phyloP scores from a whole-genome alignment of 2,329 filamentous ascomycete species.

The Ustulina deusta region DNA sequence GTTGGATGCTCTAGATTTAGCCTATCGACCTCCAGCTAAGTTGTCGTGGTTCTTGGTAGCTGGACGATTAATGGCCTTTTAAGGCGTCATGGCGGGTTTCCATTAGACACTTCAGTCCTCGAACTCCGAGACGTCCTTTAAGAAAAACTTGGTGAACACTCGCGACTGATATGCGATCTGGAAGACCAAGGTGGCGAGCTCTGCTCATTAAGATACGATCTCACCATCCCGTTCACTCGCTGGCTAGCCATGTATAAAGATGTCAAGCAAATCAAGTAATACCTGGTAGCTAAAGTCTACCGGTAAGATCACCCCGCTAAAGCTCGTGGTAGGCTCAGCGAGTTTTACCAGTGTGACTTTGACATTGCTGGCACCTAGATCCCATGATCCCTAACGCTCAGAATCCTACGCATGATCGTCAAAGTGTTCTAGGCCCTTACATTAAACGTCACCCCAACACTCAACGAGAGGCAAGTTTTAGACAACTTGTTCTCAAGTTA shows the following conservation, averaged over 20 bases:
- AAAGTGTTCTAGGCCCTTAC: conserved; percentile 79
- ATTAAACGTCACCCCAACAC: conserved; percentile 77
- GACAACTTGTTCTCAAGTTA: conserved; percentile 81
- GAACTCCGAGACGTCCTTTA: conserved; percentile 80
- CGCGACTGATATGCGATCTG: conserved; percentile 78
- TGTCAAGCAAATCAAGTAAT: conserved; percentile 77
- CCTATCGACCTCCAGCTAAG: neutral
- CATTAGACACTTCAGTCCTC: conserved; percentile 78
- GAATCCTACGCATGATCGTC: conserved; percentile 74
- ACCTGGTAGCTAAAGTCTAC: conserved; percentile 84
- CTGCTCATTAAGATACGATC: conserved; percentile 81
- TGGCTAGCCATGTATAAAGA: conserved; percentile 79
- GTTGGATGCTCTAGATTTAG: conserved; percentile 49
- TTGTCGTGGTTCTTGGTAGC: conserved; percentile 26
- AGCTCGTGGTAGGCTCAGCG: conserved; percentile 80
- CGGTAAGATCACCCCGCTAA: conserved; percentile 79
- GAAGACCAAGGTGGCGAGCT: conserved; percentile 85
- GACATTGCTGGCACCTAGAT: conserved; percentile 80
- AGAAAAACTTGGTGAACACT: conserved; percentile 59
- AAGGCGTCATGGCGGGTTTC: conserved; percentile 75
- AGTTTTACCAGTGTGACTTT: conserved; percentile 86
- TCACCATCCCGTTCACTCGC: conserved; percentile 79
- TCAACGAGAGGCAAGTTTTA: conserved; percentile 82
- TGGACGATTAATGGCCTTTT: conserved; percentile 55
- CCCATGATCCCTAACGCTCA: conserved; percentile 81